Percentiles rank a stretch among this genome's conserved stretches.
phyloP scores from a whole-genome alignment of 2,329 filamentous ascomycete species.

The Fusarium lateritium region DNA sequence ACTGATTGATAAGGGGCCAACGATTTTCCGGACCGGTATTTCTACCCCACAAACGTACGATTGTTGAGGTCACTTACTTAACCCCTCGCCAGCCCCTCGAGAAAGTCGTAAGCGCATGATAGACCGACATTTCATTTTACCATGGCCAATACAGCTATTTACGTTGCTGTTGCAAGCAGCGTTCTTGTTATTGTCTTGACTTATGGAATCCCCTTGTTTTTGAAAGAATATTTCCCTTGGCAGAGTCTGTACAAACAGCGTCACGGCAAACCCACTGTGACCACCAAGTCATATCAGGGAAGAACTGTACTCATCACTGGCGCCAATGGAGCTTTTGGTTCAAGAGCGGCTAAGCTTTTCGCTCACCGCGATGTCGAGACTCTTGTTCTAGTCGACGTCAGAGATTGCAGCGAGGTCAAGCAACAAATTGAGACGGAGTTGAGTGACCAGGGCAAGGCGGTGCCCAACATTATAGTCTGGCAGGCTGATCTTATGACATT shows the following conservation, averaged over 20 bases:
- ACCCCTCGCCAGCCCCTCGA: constrained; percentile 20
- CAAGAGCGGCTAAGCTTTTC: constrained; percentile 55
- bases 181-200: constrained; percentile 44
- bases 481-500: constrained; percentile 57
- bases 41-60: constrained; percentile 43
- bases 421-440: constrained; percentile 54
- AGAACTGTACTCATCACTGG: constrained; percentile 56
- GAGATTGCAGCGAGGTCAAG: constrained; percentile 52
- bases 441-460: constrained; percentile 39
- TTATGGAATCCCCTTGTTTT: constrained; percentile 51
- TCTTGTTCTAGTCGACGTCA: constrained; percentile 56
- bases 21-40: constrained; percentile 42
- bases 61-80: constrained; percentile 8
- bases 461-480: constrained; percentile 55
- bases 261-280: constrained; percentile 52
- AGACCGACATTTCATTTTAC: not conserved
- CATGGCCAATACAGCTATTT: constrained; percentile 36
- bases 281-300: constrained; percentile 55
- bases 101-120: not conserved
- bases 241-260: constrained; percentile 53
- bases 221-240: constrained; percentile 56
- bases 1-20: constrained; percentile 35
- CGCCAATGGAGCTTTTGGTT: constrained; percentile 56
- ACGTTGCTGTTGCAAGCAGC: constrained; percentile 27
- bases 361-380: constrained; percentile 53